Conservation (phyloP, 1,139 yeast species). For the Candida tunisiensis region DNA sequence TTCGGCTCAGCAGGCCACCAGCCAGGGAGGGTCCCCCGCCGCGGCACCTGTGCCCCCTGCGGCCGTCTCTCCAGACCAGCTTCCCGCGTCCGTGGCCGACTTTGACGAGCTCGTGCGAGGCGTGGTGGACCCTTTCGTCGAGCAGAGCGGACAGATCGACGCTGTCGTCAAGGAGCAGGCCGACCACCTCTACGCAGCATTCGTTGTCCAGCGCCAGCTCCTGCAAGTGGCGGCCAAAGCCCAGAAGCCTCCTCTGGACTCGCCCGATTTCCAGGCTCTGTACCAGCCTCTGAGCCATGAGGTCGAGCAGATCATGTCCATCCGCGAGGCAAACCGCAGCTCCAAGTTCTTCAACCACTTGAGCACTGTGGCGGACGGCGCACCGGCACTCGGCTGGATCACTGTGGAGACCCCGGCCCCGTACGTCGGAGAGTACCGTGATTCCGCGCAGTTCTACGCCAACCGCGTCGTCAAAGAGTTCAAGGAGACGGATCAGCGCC, state of each 20-base stretch:
- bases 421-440: conserved; percentile 68
- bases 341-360: conserved; percentile 53
- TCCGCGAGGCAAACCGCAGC: conserved; percentile 59
- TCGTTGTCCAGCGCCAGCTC: conserved; percentile 39
- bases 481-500: conserved; percentile 49
- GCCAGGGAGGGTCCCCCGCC: too few species aligned
- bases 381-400: conserved; percentile 86
- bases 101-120: conserved; percentile 40
- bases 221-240: conserved; percentile 43
- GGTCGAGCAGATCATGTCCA: conserved; percentile 37
- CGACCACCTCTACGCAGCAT: conserved; percentile 35
- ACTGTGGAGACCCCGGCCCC: conserved; percentile 56
- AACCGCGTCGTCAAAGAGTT: conserved; percentile 76
- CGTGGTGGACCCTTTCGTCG: conserved; percentile 42
- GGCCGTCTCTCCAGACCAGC: conserved; percentile 3
- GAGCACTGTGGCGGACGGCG: conserved; percentile 76
- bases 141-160: conserved; percentile 41
- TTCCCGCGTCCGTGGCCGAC: conserved; percentile 18
- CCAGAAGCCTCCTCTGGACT: conserved; percentile 44
- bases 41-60: conserved; percentile 3
- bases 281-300: conserved; percentile 51
- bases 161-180: conserved; percentile 47
- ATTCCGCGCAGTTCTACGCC: conserved; percentile 87
- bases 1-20: too few species aligned
- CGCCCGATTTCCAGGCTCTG: conserved; percentile 35